Evolutionary conservation across 2,329 filamentous ascomycete species (phyloP).

Genomic region (Cladosporium velox): DNA sequence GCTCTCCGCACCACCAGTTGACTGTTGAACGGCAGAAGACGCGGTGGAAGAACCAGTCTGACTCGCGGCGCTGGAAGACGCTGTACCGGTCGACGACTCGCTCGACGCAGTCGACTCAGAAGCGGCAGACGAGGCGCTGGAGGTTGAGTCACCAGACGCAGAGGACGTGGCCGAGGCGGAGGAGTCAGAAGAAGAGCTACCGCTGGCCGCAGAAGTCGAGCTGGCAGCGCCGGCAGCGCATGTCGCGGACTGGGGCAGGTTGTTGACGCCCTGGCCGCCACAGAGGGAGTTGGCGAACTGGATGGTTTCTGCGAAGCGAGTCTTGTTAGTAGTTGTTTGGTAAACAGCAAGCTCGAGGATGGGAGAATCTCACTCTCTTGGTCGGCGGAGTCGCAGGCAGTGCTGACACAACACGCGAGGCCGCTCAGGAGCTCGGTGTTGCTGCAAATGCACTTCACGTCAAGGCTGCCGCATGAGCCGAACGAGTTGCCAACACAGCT

Average conservation of each 20-base stretch:
- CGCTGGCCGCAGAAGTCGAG: constrained; percentile 19
- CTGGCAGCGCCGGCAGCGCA: constrained; percentile 30
- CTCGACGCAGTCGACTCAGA: not conserved
- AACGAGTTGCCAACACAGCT: constrained; percentile 42
- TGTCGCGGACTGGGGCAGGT: constrained; percentile 44
- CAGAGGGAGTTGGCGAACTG: constrained; percentile 46
- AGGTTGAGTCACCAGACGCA: not conserved
- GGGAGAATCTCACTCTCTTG: constrained; percentile 34
- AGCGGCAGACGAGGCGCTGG: constrained; percentile 3
- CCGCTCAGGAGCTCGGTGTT: constrained; percentile 39
- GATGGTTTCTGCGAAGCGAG: constrained; percentile 41
- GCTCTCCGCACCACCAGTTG: constrained; percentile 16
- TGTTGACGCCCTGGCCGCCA: constrained; percentile 40
- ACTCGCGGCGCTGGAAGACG: constrained; percentile 4
- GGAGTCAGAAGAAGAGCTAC: not conserved
- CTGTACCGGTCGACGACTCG: constrained; percentile 2
- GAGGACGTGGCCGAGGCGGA: constrained; percentile 12
- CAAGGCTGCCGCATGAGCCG: constrained; percentile 41
- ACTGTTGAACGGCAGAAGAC: not conserved
- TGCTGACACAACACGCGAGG: constrained; percentile 46
- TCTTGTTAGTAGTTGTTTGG: not conserved
- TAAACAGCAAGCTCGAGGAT: not conserved
- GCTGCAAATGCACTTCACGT: constrained; percentile 47
- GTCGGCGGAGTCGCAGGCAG: constrained; percentile 38
- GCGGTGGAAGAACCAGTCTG: constrained; percentile 3